Percentiles rank a stretch among this genome's conserved stretches.
phyloP scores from a whole-genome alignment of 441 rosid species.

The Breynia disticha region DNA sequence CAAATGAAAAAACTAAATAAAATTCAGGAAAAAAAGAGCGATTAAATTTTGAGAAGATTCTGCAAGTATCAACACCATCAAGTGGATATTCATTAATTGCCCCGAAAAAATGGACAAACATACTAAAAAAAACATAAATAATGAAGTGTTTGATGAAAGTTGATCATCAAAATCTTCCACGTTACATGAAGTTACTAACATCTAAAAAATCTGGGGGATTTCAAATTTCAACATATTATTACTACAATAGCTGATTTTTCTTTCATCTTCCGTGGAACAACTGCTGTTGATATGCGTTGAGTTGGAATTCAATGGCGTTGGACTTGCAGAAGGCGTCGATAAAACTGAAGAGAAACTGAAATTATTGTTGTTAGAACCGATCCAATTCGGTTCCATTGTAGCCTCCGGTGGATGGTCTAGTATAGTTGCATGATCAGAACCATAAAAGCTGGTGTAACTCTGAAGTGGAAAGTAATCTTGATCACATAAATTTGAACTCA shows the following conservation, averaged over 20 bases:
- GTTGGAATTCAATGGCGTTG: constrained; percentile 53
- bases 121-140: background rate
- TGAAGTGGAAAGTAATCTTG: constrained; percentile 22
- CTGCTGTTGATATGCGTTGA: constrained; percentile 44
- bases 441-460: constrained; percentile 13
- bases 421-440: constrained; percentile 12
- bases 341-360: constrained; percentile 44
- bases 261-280: constrained; percentile 50
- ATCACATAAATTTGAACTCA: no score
- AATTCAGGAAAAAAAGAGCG: no score
- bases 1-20: no score
- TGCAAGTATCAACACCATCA: constrained; percentile 14
- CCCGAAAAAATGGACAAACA: background rate
- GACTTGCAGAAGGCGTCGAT: constrained; percentile 58
- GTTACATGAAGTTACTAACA: constrained; percentile 42
- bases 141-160: background rate
- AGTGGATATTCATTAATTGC: background rate
- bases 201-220: constrained; percentile 43
- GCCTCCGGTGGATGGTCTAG: constrained; percentile 23
- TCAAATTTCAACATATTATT: constrained; percentile 39
- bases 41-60: background rate
- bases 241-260: constrained; percentile 54
- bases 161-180: background rate
- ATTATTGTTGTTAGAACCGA: constrained; percentile 16
- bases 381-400: constrained; percentile 2